phyloP scores from a whole-genome alignment of 2,329 filamentous ascomycete species.

The Pseudopyricularia cyperi region DNA sequence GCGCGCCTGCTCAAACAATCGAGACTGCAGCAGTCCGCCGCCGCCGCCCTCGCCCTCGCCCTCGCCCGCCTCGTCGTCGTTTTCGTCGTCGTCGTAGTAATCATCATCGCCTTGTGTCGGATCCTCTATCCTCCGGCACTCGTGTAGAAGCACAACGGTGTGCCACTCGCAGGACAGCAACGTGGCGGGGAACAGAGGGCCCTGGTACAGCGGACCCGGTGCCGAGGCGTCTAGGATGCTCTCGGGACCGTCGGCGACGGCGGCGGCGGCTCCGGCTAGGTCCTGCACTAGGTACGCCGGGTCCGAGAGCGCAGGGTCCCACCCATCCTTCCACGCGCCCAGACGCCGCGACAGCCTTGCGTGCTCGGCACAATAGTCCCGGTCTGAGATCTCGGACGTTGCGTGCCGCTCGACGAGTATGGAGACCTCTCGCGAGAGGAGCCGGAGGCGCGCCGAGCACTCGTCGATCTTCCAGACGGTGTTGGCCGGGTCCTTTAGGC shows the following conservation, averaged over 20 bases:
- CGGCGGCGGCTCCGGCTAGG: too few relatives aligned
- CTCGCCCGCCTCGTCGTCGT: background rate
- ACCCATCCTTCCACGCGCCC: conserved; percentile 34
- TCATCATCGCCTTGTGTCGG: background rate
- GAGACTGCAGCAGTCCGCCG: conserved; percentile 15
- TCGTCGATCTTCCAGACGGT: conserved; percentile 55
- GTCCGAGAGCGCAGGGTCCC: conserved; percentile 5
- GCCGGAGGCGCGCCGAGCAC: conserved; percentile 50
- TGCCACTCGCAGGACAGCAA: conserved; percentile 65
- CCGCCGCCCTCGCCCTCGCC: background rate
- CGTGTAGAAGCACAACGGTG: conserved; percentile 68
- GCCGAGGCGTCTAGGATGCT: conserved; percentile 66
- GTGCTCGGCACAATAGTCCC: conserved; percentile 54
- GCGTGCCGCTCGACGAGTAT: conserved; percentile 54
- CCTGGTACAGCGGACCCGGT: conserved; percentile 51
- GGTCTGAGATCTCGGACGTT: conserved; percentile 47
- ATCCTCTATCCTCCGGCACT: conserved; percentile 47
- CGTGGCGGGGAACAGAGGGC: conserved; percentile 61
- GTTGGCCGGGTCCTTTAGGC: conserved; percentile 45
- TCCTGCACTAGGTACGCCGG: background rate
- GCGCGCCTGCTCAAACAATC: conserved; percentile 50
- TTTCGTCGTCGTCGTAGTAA: background rate
- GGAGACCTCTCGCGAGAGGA: conserved; percentile 71
- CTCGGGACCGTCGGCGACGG: conserved; percentile 33
- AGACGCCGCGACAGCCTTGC: conserved; percentile 33